A percentile compares a stretch with the other conserved stretches of the same genome.
phyloP scores from a whole-genome alignment of 805 yeast species.

The Myxozyma mucilagina region DNA sequence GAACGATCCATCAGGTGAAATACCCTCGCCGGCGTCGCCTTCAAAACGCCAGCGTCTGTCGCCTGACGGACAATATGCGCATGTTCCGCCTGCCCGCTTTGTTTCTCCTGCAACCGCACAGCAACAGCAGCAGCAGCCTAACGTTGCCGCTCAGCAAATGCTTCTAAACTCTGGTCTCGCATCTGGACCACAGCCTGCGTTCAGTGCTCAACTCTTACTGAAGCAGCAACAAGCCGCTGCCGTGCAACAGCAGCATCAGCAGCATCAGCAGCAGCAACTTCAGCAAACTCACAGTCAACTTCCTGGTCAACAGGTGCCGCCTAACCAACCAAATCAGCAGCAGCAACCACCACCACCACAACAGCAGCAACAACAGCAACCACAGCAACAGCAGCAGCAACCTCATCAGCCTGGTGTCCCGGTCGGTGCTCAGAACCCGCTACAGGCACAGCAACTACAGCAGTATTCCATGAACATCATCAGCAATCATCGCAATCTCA shows the following conservation, averaged over 20 bases:
- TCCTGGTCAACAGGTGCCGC: conserved; percentile 36
- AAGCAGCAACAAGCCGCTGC: conserved; percentile 34
- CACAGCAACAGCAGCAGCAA: conserved; percentile 36
- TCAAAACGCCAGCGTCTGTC: conserved; percentile 42
- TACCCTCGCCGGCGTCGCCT: conserved; percentile 39
- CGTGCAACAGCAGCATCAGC: conserved; percentile 21
- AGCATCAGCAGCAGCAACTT: conserved; percentile 35
- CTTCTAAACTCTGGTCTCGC: conserved; percentile 32
- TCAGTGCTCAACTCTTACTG: conserved; percentile 36
- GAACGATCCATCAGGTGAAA: conserved; percentile 13
- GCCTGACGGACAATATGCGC: conserved; percentile 38
- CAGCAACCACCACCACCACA: conserved; percentile 37
- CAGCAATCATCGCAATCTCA: conserved; percentile 25
- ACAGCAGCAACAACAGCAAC: conserved; percentile 32
- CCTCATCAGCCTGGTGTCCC: conserved; percentile 27
- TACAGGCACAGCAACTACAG: conserved; percentile 34
- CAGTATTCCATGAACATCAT: conserved; percentile 21
- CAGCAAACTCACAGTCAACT: no score
- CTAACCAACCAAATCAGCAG: conserved; percentile 33
- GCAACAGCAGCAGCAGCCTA: conserved; percentile 20
- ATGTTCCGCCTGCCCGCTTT: conserved; percentile 17
- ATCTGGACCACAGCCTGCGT: conserved; percentile 23
- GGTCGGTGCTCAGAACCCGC: background rate
- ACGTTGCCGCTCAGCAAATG: conserved; percentile 30
- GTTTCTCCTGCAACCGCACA: conserved; percentile 12